Percentiles rank a stretch among this genome's conserved stretches.
Evolutionary conservation across 169 alveolate species (phyloP).

Genomic region (Sarcocystis neurona): DNA sequence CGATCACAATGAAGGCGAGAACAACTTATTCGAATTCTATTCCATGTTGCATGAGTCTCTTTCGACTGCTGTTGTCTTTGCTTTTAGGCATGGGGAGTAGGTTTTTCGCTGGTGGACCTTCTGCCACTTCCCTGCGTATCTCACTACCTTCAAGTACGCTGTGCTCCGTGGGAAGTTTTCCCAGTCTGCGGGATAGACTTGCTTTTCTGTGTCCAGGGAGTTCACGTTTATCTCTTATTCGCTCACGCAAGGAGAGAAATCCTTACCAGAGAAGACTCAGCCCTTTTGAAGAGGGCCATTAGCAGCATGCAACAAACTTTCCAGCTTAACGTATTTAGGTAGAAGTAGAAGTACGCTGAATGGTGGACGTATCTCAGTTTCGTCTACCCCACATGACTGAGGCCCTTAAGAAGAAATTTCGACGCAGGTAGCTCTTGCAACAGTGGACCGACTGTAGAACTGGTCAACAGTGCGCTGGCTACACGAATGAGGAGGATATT

Average conservation of each 20-base stretch:
- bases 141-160: background rate
- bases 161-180: background rate
- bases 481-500: background rate
- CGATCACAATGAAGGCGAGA: no score
- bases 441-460: background rate
- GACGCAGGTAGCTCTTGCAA: background rate
- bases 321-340: background rate
- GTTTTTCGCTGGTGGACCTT: conserved; percentile 11
- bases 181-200: background rate
- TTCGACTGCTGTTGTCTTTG: no score
- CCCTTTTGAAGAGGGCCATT: background rate
- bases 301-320: conserved; percentile 11
- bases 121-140: conserved; percentile 8
- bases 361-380: background rate
- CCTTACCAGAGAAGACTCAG: background rate
- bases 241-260: conserved; percentile 17
- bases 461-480: background rate
- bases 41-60: conserved; percentile 24
- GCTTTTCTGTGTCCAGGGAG: background rate
- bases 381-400: background rate
- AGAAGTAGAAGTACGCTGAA: background rate
- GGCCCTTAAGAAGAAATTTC: background rate
- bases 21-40: background rate
- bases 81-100: no score
- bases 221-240: background rate